These are phyloP conservation scores for Phaeosphaeria sp. DNA, from an alignment of 2,329 filamentous ascomycete genomes.

Conservation along the genomic window DNA sequence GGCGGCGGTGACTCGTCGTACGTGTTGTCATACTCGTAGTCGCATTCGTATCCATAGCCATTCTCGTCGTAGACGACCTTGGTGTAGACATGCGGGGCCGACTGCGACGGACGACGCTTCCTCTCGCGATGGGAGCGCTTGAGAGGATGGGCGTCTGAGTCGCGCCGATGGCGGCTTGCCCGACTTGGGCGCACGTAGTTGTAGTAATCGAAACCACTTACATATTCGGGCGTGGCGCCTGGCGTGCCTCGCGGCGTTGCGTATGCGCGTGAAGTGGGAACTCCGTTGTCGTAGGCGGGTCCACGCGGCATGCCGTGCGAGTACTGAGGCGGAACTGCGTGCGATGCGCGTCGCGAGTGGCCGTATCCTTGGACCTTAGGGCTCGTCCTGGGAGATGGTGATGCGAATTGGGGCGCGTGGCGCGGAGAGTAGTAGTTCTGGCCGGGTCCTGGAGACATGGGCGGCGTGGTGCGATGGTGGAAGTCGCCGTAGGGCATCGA, in stretches of 20 bases:
- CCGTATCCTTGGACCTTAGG: constrained; percentile 58
- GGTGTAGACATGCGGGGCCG: constrained; percentile 62
- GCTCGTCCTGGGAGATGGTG: constrained; percentile 55
- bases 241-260: constrained; percentile 61
- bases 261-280: constrained; percentile 48
- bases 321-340: constrained; percentile 55
- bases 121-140: constrained; percentile 52
- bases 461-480: constrained; percentile 40
- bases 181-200: constrained; percentile 27
- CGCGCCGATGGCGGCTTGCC: constrained; percentile 49
- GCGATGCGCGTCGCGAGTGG: constrained; percentile 65
- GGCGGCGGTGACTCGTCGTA: constrained; percentile 56
- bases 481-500: constrained; percentile 44
- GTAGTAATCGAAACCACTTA: constrained; percentile 65
- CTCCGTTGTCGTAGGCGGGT: constrained; percentile 47
- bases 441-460: constrained; percentile 56
- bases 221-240: constrained; percentile 59
- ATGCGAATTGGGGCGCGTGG: constrained; percentile 55
- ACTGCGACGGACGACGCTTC: constrained; percentile 60
- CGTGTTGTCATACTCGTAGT: constrained; percentile 53
- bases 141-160: constrained; percentile 47
- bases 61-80: constrained; percentile 63
- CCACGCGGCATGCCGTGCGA: constrained; percentile 46
- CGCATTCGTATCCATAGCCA: constrained; percentile 56
- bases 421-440: constrained; percentile 61